Evolutionary conservation across 2,329 filamentous ascomycete genomes (phyloP).

Genomic region (Talaromyces rugulosus): DNA sequence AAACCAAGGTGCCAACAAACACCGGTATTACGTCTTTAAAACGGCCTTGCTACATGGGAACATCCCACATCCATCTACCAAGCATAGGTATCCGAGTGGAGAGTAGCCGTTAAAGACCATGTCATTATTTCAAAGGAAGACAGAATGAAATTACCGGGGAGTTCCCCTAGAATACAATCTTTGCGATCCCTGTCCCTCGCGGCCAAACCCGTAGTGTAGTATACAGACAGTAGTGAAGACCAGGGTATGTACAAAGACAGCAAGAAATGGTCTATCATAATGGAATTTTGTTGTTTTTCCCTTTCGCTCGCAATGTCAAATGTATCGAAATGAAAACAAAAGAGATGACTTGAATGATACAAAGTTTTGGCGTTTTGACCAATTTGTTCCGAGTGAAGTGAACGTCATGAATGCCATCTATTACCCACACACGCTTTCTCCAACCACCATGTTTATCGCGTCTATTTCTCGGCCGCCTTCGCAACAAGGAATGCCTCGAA

Average conservation of each 20-base stretch:
- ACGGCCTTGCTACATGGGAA: neutral
- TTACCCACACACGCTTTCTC: conserved; percentile 27
- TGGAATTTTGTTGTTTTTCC: conserved; percentile 26
- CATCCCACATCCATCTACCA: neutral
- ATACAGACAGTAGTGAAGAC: conserved; percentile 34
- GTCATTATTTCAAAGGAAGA: conserved; percentile 1
- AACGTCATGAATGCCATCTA: conserved; percentile 16
- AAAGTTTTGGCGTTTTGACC: conserved; percentile 30
- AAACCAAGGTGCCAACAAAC: neutral
- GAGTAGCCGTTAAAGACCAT: neutral
- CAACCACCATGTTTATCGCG: conserved; percentile 11
- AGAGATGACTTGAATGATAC: conserved; percentile 31
- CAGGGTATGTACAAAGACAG: conserved; percentile 40
- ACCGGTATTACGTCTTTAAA: neutral
- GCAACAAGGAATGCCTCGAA: conserved; percentile 77
- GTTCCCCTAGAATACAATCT: conserved; percentile 2
- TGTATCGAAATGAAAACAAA: conserved; percentile 33
- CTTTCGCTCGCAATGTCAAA: conserved; percentile 38
- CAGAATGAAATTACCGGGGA: neutral
- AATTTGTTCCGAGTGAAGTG: conserved; percentile 19
- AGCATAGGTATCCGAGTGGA: neutral
- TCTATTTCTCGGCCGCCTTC: conserved; percentile 47
- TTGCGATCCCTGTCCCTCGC: conserved; percentile 28
- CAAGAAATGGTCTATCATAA: conserved; percentile 31
- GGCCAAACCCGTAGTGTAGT: conserved; percentile 34